Conservation (phyloP, 2,329 filamentous ascomycete species). For the Paracoccidioides lutzii region DNA sequence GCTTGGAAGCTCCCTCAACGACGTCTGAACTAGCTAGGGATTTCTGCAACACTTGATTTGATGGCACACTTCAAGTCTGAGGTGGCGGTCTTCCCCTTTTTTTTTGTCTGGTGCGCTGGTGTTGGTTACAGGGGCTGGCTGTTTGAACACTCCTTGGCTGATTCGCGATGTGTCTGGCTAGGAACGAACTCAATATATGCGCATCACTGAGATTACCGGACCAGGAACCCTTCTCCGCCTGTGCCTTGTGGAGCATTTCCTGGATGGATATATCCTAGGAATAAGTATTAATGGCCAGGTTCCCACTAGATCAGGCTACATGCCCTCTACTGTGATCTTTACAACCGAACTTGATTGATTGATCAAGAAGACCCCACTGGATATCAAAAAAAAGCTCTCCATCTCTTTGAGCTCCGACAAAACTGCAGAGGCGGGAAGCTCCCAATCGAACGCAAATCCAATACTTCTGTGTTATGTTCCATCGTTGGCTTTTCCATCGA, state of each 20-base stretch:
- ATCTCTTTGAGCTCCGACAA: neutral
- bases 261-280: neutral
- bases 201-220: neutral
- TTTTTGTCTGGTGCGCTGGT: neutral
- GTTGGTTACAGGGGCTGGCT: neutral
- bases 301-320: neutral
- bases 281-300: neutral
- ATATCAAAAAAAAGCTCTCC: neutral
- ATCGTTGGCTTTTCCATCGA: neutral
- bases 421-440: neutral
- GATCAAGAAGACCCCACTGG: neutral
- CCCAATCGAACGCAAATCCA: neutral
- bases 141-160: neutral
- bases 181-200: neutral
- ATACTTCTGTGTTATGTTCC: neutral
- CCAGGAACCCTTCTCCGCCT: neutral
- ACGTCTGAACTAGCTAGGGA: neutral
- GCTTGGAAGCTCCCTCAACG: neutral
- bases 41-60: neutral
- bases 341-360: neutral
- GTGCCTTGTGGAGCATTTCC: neutral
- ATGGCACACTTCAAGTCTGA: neutral
- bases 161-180: neutral
- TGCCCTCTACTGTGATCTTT: neutral
- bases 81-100: neutral